Evolutionary conservation across 2,329 filamentous ascomycete genomes (phyloP).

Genomic region (Monosporascus sp.): DNA sequence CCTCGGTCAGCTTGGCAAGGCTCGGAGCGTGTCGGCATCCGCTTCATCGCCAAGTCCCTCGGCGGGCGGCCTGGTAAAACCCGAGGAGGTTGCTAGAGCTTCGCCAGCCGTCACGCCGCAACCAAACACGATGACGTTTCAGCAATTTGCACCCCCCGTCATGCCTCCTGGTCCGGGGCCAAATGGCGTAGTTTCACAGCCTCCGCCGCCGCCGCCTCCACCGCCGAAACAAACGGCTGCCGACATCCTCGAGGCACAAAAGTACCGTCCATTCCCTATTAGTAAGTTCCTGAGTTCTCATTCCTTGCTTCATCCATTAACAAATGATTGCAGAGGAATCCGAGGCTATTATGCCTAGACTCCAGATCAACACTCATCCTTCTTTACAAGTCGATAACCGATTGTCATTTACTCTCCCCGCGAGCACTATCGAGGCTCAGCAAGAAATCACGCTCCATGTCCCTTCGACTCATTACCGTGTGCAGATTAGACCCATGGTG

Average conservation of each 20-base stretch:
- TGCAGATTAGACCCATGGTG: slow-evolving; percentile 66
- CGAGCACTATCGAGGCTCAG: slow-evolving; percentile 60
- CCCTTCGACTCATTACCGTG: slow-evolving; percentile 59
- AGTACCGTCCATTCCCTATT: slow-evolving; percentile 24
- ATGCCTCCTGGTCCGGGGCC: slow-evolving; percentile 11
- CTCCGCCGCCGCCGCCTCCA: slow-evolving; percentile 13
- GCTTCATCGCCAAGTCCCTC: slow-evolving; percentile 43
- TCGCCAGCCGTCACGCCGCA: slow-evolving; percentile 27
- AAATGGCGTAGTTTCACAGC: slow-evolving; percentile 15
- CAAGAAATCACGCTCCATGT: slow-evolving; percentile 70
- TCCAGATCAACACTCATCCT: slow-evolving; percentile 46
- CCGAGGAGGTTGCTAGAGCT: slow-evolving; percentile 29
- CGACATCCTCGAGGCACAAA: slow-evolving; percentile 28
- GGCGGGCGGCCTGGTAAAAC: slow-evolving; percentile 24
- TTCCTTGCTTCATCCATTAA: slow-evolving; percentile 5
- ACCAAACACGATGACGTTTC: slow-evolving; percentile 21
- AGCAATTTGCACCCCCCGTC: slow-evolving; percentile 21
- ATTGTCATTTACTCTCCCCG: slow-evolving; percentile 58
- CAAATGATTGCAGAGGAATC: slow-evolving; percentile 15
- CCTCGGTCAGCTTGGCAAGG: slow-evolving; percentile 32
- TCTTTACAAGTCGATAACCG: slow-evolving; percentile 56
- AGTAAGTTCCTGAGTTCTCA: slow-evolving; percentile 14
- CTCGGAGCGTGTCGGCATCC: slow-evolving; percentile 36
- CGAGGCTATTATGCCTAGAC: slow-evolving; percentile 24
- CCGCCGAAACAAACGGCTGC: slow-evolving; percentile 23